Percentiles rank a stretch among this genome's conserved stretches.
Evolutionary conservation across 2,329 filamentous ascomycete species (phyloP).

Genomic region (Aspergillus sp.): DNA sequence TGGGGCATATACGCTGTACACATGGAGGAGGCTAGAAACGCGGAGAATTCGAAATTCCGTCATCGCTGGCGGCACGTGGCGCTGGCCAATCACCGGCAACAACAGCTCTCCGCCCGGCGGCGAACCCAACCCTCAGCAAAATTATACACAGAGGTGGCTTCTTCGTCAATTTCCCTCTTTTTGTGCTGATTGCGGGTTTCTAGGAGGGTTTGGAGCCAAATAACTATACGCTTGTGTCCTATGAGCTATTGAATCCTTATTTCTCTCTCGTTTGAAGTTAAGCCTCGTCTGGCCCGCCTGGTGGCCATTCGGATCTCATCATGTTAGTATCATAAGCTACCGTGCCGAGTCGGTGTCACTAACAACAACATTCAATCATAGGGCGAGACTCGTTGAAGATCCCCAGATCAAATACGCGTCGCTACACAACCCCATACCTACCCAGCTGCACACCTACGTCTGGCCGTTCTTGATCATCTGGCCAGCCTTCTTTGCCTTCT

Average conservation of each 20-base stretch:
- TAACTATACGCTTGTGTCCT: constrained; percentile 17
- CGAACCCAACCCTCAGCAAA: constrained; percentile 23
- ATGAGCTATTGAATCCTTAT: constrained; percentile 24
- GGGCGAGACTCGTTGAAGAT: constrained; percentile 86
- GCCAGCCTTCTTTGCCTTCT: constrained; percentile 87
- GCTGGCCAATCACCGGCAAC: constrained; percentile 18
- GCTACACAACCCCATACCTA: constrained; percentile 80
- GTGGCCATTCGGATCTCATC: constrained; percentile 27
- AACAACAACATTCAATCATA: constrained; percentile 33
- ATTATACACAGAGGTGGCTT: constrained; percentile 30
- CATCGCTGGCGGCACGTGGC: constrained; percentile 19
- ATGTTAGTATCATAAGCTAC: constrained; percentile 25
- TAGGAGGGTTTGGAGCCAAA: background rate
- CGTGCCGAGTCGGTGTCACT: constrained; percentile 14
- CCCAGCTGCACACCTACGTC: constrained; percentile 80
- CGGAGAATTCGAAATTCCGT: constrained; percentile 20
- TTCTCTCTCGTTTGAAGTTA: constrained; percentile 10
- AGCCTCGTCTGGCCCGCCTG: constrained; percentile 25
- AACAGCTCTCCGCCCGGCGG: constrained; percentile 16
- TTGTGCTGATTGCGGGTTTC: background rate
- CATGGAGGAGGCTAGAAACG: background rate
- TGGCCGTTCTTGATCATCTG: constrained; percentile 92
- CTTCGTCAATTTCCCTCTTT: constrained; percentile 14
- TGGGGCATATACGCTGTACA: no score
- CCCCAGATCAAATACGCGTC: constrained; percentile 83